Evolutionary conservation across 2,329 filamentous ascomycete genomes (phyloP), one percentile per base, ranked within the genome.

Genomic region (Sarocladium brachiariae): DNA sequence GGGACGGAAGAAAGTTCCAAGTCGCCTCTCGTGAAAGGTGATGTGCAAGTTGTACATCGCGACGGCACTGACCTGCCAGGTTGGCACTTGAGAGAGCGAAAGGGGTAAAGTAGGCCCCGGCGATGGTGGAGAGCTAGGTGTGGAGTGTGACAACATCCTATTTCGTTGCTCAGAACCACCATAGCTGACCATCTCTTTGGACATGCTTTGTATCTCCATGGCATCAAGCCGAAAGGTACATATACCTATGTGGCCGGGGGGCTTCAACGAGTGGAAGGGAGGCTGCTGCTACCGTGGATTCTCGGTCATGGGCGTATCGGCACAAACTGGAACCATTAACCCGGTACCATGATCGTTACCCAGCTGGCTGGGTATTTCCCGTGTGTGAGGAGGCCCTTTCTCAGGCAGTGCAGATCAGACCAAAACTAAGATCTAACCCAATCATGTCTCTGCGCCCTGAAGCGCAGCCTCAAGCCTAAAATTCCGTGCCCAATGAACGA

Each of bases 331-430:
- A 47, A 11, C 43, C 43, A 47, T 8, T 10, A 23, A 33, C 43
- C 27, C n/a, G 43, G 43, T 31, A 47, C 43, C 14, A 25, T 18
- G 23, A 43, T 43, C 39, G 21, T 25, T 43, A 43, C 23, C 39
- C 39, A 43, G 39, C 39, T 43, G 39, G 21, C 23, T 43, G 39
- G 39, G 39, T 25, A 5, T 10, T 19, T 18, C 23, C 16, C 21
- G 21, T 25, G n/a, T n/a, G n/a, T n/a, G n/a, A 13, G 27, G 16
- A 43, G 23, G 10, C 39, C 23, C 25, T 31, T 25, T 47, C 21
- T 47, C 43, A 47, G 43, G 25, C 43, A 31, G 43, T 19, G 43
- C n/a, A 30, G 43, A 47, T 47, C 43, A 33, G n/a, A 31, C n/a
- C 25, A 47, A 31, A 25, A 19, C 27, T 47, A 3, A 47, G 27